phyloP scores from a whole-genome alignment of 768 basidiomycete genomes.

The Suillus brevipes region DNA sequence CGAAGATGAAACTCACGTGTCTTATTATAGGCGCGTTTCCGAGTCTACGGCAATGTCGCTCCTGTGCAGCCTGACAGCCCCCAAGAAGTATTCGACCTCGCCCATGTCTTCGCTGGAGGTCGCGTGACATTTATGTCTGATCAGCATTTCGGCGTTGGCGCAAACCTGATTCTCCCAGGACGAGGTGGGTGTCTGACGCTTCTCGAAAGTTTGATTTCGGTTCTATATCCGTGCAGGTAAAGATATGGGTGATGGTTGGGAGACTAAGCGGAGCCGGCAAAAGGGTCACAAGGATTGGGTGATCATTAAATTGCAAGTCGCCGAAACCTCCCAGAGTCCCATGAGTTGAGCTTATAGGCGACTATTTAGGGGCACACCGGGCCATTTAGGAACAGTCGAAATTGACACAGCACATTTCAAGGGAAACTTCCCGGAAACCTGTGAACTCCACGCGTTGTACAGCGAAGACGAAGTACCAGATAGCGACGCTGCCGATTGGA shows the following conservation, averaged over 20 bases:
- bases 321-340: conserved; percentile 2
- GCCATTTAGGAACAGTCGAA: conserved; percentile 73
- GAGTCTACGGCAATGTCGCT: conserved; percentile 81
- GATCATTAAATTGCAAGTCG: conserved; percentile 79
- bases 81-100: conserved; percentile 70
- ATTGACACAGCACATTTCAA: conserved; percentile 96
- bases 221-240: conserved; percentile 43
- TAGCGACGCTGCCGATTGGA: conserved; percentile 56
- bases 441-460: conserved; percentile 67
- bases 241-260: conserved; percentile 99
- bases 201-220: not conserved
- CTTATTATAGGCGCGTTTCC: conserved; percentile 79
- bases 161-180: conserved; percentile 90
- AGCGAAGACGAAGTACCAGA: conserved; percentile 39
- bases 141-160: conserved; percentile 92
- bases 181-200: conserved; percentile 48
- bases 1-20: not conserved
- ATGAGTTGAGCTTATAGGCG: conserved; percentile 1
- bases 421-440: conserved; percentile 92
- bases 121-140: conserved; percentile 83
- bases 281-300: conserved; percentile 90
- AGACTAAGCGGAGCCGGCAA: conserved; percentile 84
- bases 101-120: conserved; percentile 88
- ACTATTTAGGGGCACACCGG: conserved; percentile 62
- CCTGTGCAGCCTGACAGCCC: conserved; percentile 57